Conservation (phyloP, 2,329 filamentous ascomycete species). For the Didymella segeticola region DNA sequence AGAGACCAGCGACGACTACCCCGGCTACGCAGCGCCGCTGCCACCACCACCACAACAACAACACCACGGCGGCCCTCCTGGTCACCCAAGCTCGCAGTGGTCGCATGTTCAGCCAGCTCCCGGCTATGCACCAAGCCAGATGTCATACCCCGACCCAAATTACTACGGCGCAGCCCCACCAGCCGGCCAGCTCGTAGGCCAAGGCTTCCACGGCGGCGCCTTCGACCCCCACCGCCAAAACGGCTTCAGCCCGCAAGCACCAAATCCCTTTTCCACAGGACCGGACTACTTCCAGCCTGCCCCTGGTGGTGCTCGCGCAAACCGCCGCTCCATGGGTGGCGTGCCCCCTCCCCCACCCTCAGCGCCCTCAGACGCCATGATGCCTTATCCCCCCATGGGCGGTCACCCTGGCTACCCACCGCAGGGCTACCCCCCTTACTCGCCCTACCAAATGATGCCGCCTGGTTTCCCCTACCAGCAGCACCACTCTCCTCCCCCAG, state of each 20-base stretch:
- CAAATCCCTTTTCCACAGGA: conserved; percentile 49
- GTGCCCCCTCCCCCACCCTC: conserved; percentile 24
- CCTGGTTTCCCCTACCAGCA: conserved; percentile 34
- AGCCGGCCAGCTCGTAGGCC: conserved; percentile 40
- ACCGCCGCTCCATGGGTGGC: conserved; percentile 45
- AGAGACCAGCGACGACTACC: conserved; percentile 55
- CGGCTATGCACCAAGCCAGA: conserved; percentile 48
- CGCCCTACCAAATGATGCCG: conserved; percentile 25
- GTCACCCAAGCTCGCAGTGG: conserved; percentile 48
- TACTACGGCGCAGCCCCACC: conserved; percentile 36
- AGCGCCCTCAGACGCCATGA: conserved; percentile 37
- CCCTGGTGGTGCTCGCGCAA: conserved; percentile 20
- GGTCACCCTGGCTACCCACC: conserved; percentile 28
- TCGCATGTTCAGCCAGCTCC: conserved; percentile 45
- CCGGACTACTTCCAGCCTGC: conserved; percentile 45
- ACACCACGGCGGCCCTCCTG: conserved; percentile 37
- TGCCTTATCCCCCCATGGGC: conserved; percentile 34
- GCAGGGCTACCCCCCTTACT: conserved; percentile 25
- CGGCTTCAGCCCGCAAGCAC: conserved; percentile 32
- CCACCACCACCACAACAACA: too few relatives aligned
- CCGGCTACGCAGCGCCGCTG: conserved; percentile 45
- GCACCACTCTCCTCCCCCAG: conserved; percentile 29
- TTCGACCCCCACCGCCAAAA: conserved; percentile 37
- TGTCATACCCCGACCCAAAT: conserved; percentile 46
- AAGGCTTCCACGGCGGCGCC: conserved; percentile 42